Conservation (phyloP, 2,329 filamentous ascomycete genomes). For the Clonostachys solani region DNA sequence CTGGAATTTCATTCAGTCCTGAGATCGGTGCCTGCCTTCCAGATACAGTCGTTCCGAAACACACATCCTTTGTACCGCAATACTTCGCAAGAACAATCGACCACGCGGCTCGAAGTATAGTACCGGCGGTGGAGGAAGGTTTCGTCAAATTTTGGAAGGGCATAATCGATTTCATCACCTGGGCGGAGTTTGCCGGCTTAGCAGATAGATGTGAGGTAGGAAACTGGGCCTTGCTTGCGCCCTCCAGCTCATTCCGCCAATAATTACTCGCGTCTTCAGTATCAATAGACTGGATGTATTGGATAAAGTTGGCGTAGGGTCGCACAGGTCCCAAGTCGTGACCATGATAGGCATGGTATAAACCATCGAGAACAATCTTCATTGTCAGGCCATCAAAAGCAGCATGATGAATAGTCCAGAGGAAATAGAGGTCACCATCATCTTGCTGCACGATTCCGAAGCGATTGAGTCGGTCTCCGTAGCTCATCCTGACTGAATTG, state of each 20-base stretch:
- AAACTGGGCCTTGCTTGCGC: slow-evolving; percentile 1
- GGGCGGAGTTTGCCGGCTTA: background rate
- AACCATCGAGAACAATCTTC: slow-evolving; percentile 1
- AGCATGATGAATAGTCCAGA: slow-evolving; percentile 16
- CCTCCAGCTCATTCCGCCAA: slow-evolving; percentile 6
- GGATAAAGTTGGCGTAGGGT: slow-evolving; percentile 20
- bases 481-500: background rate
- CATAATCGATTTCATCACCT: background rate
- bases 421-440: slow-evolving; percentile 6
- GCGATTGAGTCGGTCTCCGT: background rate
- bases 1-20: slow-evolving; percentile 5
- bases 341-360: background rate
- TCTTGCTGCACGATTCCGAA: background rate
- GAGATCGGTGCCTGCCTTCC: slow-evolving; percentile 11
- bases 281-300: slow-evolving; percentile 2
- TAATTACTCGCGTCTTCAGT: slow-evolving; percentile 1
- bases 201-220: background rate
- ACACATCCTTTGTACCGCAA: slow-evolving; percentile 9
- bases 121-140: slow-evolving; percentile 8
- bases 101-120: slow-evolving; percentile 19
- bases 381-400: slow-evolving; percentile 17
- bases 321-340: slow-evolving; percentile 7
- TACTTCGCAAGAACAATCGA: slow-evolving; percentile 12
- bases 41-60: slow-evolving; percentile 14
- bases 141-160: background rate